Conservation (phyloP, 805 yeast genomes). For the Saccharomycopsis selenospora region DNA sequence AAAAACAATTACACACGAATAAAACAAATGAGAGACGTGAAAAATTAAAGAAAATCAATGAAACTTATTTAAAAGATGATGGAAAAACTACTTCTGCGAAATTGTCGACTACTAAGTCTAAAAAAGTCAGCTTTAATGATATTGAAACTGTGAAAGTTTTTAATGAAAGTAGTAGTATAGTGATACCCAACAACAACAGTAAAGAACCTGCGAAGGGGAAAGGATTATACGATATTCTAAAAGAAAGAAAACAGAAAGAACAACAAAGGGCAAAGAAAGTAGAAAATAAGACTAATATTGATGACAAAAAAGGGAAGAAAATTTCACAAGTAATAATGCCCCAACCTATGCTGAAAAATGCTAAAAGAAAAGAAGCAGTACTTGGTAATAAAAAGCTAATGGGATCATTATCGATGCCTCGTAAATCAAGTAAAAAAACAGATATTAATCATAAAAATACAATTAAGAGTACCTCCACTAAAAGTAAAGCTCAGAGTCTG, state of each 20-base stretch:
- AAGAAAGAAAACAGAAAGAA: conserved; percentile 8
- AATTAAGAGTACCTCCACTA: too few relatives aligned
- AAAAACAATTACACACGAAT: background rate
- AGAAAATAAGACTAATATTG: background rate
- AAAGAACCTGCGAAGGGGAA: too few relatives aligned
- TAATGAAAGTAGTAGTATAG: background rate
- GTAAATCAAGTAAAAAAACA: too few relatives aligned
- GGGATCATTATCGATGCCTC: background rate
- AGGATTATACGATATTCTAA: conserved; percentile 18
- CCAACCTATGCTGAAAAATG: too few relatives aligned
- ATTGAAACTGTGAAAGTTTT: background rate
- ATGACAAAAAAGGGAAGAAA: background rate
- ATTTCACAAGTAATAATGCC: background rate
- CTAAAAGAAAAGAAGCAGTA: too few relatives aligned
- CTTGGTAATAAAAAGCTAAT: background rate
- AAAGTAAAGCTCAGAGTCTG: background rate
- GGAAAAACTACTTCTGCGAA: background rate
- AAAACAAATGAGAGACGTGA: background rate
- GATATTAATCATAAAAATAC: too few relatives aligned
- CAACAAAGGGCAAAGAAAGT: background rate
- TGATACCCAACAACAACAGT: too few relatives aligned
- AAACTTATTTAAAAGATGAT: conserved; percentile 10
- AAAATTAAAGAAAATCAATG: conserved; percentile 9
- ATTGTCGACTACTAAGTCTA: background rate
- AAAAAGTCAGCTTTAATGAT: conserved; percentile 4